Base-by-base conservation (phyloP, 2,329 filamentous ascomycete species). In the Fusarium abutilonis region DNA sequence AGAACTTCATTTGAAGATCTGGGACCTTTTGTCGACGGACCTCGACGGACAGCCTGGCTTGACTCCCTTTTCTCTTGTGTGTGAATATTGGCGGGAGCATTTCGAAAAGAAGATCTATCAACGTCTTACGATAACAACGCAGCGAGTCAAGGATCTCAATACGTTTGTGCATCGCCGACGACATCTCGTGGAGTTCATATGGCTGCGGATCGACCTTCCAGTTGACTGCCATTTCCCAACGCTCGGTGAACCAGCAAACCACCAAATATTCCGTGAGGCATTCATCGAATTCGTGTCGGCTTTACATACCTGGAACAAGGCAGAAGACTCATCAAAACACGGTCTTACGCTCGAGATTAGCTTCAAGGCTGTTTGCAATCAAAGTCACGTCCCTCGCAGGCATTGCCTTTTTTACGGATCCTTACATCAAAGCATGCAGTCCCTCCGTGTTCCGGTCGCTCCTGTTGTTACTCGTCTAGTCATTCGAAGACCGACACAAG, bases 41-140 rank as follows among this genome's bases (percentile, higher is more conserved):
- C 9, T 14, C 21, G 11, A 26, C 7, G 9, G 19, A 23, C 9
- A n/a, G n/a, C 19, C 29, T 10, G n/a, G 39, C 3, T 31, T 55
- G 32, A 23, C 45, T 15, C 23, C 28, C 11, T 55, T 32, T 14
- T 48, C 45, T 6, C 38, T 49, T 9, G 39, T 55, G 4, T 44
- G 26, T 38, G 42, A 39, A 19, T 19, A 39, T 14, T 55, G 45
- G 45, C 52, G 44, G 14, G 8, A 14, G 2, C 32, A 38, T 21
- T 55, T 55, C 26, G 52, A 55, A 29, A 55, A 39, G 38, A 14
- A 15, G 9, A 43, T 50, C 9, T 55, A 50, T 19, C 31, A 32
- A 14, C 52, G 32, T 19, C 39, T 55, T 9, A 55, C 45, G 7
- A 17, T 55, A 13, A 41, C 26, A 17, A 32, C 8, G 8, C 23